Evolutionary conservation across 148 eudicot genomes (phyloP).

Genomic region (Diospyros kaki): DNA sequence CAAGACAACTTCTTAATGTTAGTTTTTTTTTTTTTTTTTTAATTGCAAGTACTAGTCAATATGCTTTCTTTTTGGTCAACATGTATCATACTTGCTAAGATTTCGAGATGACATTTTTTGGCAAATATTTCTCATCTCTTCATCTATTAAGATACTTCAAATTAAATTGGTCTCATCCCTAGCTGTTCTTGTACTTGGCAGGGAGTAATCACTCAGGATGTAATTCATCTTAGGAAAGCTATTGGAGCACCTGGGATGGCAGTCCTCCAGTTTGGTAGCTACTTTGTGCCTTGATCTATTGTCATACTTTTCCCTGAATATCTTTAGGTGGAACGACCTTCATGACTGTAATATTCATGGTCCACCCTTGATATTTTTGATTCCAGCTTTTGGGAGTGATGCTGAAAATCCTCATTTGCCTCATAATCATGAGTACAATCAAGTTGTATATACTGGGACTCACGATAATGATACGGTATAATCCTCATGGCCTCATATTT

Average conservation of each 20-base stretch:
- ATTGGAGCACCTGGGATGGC: slow-evolving; percentile 99
- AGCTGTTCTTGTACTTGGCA: slow-evolving; percentile 22
- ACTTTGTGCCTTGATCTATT: slow-evolving; percentile 17
- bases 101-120: not conserved
- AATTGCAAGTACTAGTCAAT: not conserved
- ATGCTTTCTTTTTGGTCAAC: slow-evolving; percentile 1
- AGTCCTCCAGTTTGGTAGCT: slow-evolving; percentile 91
- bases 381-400: slow-evolving; percentile 88
- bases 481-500: slow-evolving; percentile 9
- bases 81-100: not conserved
- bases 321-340: slow-evolving; percentile 1
- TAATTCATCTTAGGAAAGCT: slow-evolving; percentile 77
- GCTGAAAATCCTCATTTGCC: slow-evolving; percentile 92
- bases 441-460: slow-evolving; percentile 96
- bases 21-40: not conserved
- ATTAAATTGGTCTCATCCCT: slow-evolving; percentile 6
- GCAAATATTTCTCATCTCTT: not conserved
- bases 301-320: slow-evolving; percentile 2
- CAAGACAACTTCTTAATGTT: not conserved
- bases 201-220: slow-evolving; percentile 99
- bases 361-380: slow-evolving; percentile 8
- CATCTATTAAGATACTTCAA: not conserved
- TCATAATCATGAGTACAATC: slow-evolving; percentile 91
- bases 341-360: not conserved
- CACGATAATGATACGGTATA: slow-evolving; percentile 98